phyloP scores from a whole-genome alignment of 2,329 filamentous ascomycete genomes.

The Fulvia fulva region DNA sequence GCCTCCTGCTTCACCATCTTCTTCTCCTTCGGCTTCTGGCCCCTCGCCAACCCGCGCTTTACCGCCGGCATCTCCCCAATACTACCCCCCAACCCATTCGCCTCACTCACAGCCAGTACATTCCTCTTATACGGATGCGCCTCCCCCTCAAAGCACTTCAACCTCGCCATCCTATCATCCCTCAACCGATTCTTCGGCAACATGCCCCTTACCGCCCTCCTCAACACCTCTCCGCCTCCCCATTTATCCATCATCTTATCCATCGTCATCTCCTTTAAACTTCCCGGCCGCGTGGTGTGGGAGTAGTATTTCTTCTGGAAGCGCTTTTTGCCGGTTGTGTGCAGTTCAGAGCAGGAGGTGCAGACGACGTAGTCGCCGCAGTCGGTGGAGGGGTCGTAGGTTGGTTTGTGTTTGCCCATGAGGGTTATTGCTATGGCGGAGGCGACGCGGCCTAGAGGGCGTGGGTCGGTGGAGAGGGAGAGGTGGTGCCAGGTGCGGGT shows the following conservation, averaged over 20 bases:
- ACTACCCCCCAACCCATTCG: constrained; percentile 11
- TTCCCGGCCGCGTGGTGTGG: constrained; percentile 86
- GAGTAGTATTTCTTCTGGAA: constrained; percentile 94
- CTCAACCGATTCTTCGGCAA: constrained; percentile 92
- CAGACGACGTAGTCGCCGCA: constrained; percentile 95
- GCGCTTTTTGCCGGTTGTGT: constrained; percentile 87
- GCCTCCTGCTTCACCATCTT: not conserved
- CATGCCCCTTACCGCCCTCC: constrained; percentile 94
- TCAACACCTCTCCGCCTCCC: constrained; percentile 85
- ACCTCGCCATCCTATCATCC: constrained; percentile 76
- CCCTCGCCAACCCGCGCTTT: constrained; percentile 25
- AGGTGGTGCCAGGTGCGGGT: constrained; percentile 93
- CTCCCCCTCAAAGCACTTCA: constrained; percentile 93
- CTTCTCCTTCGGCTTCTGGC: not conserved
- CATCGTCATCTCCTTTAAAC: constrained; percentile 85
- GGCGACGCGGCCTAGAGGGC: constrained; percentile 84
- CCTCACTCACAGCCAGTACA: constrained; percentile 62
- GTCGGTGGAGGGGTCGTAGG: constrained; percentile 94
- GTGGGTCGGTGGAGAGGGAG: constrained; percentile 62
- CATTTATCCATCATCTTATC: constrained; percentile 91
- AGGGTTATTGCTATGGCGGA: constrained; percentile 80
- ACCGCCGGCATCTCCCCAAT: constrained; percentile 36
- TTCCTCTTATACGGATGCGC: constrained; percentile 91
- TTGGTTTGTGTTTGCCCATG: constrained; percentile 99
- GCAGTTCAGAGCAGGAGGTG: constrained; percentile 80